Evolutionary conservation across 1,284 basidiomycete species (phyloP).

Genomic region (Cystobasidium slooffiae): DNA sequence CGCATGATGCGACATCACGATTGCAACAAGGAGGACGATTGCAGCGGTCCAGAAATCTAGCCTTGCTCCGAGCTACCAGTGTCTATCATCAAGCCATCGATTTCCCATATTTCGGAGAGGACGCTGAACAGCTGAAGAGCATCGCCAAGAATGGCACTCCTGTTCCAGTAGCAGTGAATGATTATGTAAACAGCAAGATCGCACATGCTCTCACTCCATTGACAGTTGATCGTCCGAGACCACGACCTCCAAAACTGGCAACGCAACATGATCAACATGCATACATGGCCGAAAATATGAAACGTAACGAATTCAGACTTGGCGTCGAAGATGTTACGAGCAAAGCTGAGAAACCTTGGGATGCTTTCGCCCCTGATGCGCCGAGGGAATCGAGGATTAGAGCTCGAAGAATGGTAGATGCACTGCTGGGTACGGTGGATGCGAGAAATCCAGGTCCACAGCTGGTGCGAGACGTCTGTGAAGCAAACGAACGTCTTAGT

Average conservation of each 20-base stretch:
- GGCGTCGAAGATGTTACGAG: not conserved
- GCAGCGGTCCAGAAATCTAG: not conserved
- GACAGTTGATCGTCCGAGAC: not conserved
- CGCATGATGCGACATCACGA: not conserved
- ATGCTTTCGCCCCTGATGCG: conserved; percentile 5
- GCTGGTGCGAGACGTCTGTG: conserved; percentile 8
- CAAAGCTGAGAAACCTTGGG: not conserved
- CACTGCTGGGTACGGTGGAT: conserved; percentile 13
- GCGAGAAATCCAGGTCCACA: not conserved
- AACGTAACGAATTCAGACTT: not conserved
- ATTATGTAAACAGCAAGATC: not conserved
- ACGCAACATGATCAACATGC: not conserved
- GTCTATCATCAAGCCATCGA: conserved; percentile 7
- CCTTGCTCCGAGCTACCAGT: not conserved
- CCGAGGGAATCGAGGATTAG: not conserved
- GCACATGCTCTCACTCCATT: not conserved
- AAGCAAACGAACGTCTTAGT: not conserved
- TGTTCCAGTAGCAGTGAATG: not conserved
- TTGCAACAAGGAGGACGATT: not conserved
- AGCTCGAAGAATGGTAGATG: conserved; percentile 28
- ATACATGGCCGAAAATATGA: not conserved
- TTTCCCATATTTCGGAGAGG: not conserved
- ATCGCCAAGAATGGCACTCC: not conserved
- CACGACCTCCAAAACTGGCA: not conserved
- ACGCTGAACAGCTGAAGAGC: not conserved